Evolutionary conservation across 331 rosid species (phyloP).

Genomic region (Quercus tomentella): DNA sequence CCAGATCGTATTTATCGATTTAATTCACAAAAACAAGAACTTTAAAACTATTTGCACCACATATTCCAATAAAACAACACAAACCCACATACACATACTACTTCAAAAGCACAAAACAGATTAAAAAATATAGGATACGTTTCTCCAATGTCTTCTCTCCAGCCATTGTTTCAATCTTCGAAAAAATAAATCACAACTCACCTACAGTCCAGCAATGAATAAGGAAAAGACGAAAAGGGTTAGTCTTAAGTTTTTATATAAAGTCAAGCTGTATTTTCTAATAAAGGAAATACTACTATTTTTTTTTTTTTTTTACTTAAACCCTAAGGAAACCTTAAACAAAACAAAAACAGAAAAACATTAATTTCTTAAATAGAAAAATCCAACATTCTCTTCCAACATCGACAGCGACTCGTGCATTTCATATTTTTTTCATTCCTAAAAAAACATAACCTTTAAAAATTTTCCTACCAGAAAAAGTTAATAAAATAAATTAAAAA

Average conservation of each 20-base stretch:
- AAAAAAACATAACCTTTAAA: not conserved
- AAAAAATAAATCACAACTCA: not conserved
- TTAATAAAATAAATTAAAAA: not conserved
- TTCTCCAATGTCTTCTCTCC: slow-evolving; percentile 42
- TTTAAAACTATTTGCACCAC: not conserved
- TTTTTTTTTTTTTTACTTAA: not conserved
- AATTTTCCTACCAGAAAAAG: not conserved
- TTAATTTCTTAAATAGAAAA: not conserved
- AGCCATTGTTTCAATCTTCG: slow-evolving; percentile 23
- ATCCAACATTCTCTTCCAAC: too few species aligned
- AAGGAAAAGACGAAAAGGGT: not conserved
- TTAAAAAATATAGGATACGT: slow-evolving; percentile 15
- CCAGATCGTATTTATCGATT: not conserved
- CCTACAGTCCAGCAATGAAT: slow-evolving; percentile 13
- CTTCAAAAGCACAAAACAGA: not conserved
- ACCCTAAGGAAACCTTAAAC: not conserved
- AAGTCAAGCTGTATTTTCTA: not conserved
- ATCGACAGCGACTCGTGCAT: too few species aligned
- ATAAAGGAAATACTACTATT: not conserved
- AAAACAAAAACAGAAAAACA: not conserved
- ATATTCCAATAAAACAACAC: not conserved
- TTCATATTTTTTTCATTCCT: too few species aligned
- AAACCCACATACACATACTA: not conserved
- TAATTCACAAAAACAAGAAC: not conserved
- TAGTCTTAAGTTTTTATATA: not conserved